phyloP scores from a whole-genome alignment of 2,329 filamentous ascomycete genomes.

The Epichloe elymi region DNA sequence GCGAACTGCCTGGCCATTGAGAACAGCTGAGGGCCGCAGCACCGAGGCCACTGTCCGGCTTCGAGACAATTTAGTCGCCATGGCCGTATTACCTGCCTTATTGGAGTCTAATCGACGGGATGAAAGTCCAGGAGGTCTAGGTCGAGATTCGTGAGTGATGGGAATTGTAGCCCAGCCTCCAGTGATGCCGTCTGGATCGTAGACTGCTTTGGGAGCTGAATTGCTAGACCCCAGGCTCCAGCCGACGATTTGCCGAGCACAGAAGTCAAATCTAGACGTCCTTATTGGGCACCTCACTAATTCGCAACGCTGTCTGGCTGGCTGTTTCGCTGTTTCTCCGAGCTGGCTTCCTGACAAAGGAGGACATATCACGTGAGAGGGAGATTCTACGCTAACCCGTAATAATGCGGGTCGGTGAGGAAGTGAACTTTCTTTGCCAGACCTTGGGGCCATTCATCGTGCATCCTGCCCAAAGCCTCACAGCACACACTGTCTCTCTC shows the following conservation, averaged over 20 bases:
- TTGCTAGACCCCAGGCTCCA: constrained; percentile 1
- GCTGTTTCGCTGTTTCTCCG: too few species aligned
- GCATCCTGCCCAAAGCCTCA: constrained; percentile 10
- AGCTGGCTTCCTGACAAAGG: background rate
- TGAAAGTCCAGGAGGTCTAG: constrained; percentile 4
- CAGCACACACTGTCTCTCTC: constrained; percentile 8
- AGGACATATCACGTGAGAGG: constrained; percentile 3
- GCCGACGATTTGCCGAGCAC: constrained; percentile 19
- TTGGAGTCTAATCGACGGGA: constrained; percentile 32
- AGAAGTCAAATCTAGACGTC: too few species aligned
- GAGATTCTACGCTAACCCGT: background rate
- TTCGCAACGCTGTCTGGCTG: too few species aligned
- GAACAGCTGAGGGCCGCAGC: constrained; percentile 35
- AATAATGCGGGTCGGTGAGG: background rate
- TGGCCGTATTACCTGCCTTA: constrained; percentile 25
- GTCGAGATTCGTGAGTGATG: background rate
- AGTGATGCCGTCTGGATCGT: background rate
- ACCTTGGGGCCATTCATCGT: constrained; percentile 7
- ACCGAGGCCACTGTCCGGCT: constrained; percentile 42
- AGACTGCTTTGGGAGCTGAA: background rate
- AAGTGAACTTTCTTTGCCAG: constrained; percentile 9
- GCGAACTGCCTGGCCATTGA: constrained; percentile 28
- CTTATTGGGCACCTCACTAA: too few species aligned
- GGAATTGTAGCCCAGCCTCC: background rate
- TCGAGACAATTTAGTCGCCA: constrained; percentile 48